Base-by-base conservation (phyloP, 208 protist species). In the Strigomonas culicis region DNA sequence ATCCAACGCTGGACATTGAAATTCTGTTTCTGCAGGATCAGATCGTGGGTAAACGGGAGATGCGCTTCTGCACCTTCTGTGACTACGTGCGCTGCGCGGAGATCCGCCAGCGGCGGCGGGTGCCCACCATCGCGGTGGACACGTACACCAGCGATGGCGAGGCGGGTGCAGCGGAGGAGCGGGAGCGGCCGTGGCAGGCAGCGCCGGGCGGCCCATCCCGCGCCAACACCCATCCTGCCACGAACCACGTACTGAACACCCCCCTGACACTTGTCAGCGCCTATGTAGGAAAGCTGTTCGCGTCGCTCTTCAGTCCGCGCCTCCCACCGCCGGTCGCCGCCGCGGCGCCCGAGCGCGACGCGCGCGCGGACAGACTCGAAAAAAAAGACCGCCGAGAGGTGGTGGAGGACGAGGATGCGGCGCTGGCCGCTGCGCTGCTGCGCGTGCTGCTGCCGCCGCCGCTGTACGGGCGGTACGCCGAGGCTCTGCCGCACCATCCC, bases 211-310 rank as follows among this genome's bases (percentile, higher is more conserved):
- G 27, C 49, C 61, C 21, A 21, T 58, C n/a, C n/a, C 34, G 8
- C 43, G 13, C 1, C 31, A 21, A n/a, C 65, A 66, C 43, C 36
- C 66, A 4, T 69, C 52, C 39, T 75, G 70, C 63, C 59, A 69
- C 51, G 63, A 70, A n/a, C 70, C 88, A 21, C 82, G 88, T 57
- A 72, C 82, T 4, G 81, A 84, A 49, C 73, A 81, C 71, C 10
- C 66, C 68, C 17, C 66, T 93, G 28, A 76, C 69, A 21, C 87
- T 84, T 27, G 70, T 93, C 27, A 90, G 83, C 55, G 70, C 72
- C 2, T 83, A 83, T 22, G 44, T 93, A 11, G 71, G 82, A 47
- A 68, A 75, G 21, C 72, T 83, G 4, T 79, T n/a, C n/a, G n/a
- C n/a, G n/a, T n/a, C n/a, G n/a, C n/a, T n/a, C n/a, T n/a, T n/a